Evolutionary conservation across 2,329 filamentous ascomycete species (phyloP), one percentile per base, ranked within the genome.

Genomic region (Aspergillus melleus): DNA sequence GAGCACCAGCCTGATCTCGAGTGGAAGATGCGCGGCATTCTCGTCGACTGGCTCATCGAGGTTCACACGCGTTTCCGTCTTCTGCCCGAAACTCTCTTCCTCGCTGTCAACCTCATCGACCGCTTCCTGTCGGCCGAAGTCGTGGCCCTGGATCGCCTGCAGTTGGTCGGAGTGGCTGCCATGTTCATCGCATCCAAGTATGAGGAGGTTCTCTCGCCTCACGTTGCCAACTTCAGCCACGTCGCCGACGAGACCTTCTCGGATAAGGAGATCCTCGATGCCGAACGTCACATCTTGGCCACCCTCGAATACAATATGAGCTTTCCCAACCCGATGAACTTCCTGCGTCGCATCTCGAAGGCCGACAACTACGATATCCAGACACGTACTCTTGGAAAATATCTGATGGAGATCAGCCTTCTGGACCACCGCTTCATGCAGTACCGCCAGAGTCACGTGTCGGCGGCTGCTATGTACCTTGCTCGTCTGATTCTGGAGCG

Each of bases 181-280:
- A 98, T 99, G 95, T 98, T 98, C 82, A 96, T 98, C 72, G 95
- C 95, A 12, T 96, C 94, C 72, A 99, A 99, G 81, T 99, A 98
- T 52, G 94, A 99, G 79, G 95, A 99, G 76, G 93, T 99, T 53
- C 86, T 99, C 54, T 98, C 95, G 11, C 95, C 95, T 50, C 94
- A 98, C 69, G 93, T 99, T 44, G 89, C 90, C 76, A 97, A 97
- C 84, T 99, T 99, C 83, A 91, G 91, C 70, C 92, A 96, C 71
- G 93, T 99, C 69, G 92, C 95, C 72, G 95, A 99, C 72, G 92
- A 98, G 77, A 95, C 94, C 58, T 99, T 98, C 79, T 90, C 88
- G 4, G 94, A 97, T 76, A 88, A 91, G 50, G 95, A 99, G 80
- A 98, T 99, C 67, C 84, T 99, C 44, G 94, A 91, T 72, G 95